phyloP scores from a whole-genome alignment of 345 rosid species.

The Cochlearia excelsa region DNA sequence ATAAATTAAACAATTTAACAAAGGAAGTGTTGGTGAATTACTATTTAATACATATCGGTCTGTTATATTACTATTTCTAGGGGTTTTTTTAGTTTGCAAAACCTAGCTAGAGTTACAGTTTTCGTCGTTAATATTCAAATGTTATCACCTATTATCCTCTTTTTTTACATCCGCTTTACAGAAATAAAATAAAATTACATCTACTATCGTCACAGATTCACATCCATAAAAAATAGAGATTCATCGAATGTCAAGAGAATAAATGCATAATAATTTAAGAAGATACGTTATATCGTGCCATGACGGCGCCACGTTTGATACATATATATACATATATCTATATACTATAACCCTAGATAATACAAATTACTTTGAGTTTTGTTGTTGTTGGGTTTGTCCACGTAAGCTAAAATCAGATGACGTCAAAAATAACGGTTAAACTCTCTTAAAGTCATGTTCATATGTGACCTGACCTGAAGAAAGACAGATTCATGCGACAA shows the following conservation, averaged over 20 bases:
- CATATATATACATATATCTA: background rate
- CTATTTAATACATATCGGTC: background rate
- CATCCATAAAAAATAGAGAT: too few relatives aligned
- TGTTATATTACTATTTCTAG: background rate
- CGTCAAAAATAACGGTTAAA: slow-evolving; percentile 13
- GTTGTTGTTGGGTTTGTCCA: slow-evolving; percentile 18
- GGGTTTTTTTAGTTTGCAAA: background rate
- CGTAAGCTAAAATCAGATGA: slow-evolving; percentile 27
- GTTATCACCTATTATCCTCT: too few relatives aligned
- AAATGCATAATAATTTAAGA: slow-evolving; percentile 12
- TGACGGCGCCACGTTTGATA: slow-evolving; percentile 30
- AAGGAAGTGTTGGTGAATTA: background rate
- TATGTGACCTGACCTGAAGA: slow-evolving; percentile 19
- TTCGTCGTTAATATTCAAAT: background rate
- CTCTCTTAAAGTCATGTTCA: slow-evolving; percentile 28
- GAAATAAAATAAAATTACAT: too few relatives aligned
- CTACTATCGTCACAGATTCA: too few relatives aligned
- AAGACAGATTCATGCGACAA: slow-evolving; percentile 21
- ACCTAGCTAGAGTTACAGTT: too few relatives aligned
- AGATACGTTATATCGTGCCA: slow-evolving; percentile 36
- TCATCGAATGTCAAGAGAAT: background rate
- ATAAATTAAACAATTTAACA: too few relatives aligned
- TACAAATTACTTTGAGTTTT: slow-evolving; percentile 5
- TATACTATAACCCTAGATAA: background rate
- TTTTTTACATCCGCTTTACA: too few relatives aligned